Evolutionary conservation across 2,329 filamentous ascomycete species (phyloP).

Genomic region (Atkinsonella texensis): DNA sequence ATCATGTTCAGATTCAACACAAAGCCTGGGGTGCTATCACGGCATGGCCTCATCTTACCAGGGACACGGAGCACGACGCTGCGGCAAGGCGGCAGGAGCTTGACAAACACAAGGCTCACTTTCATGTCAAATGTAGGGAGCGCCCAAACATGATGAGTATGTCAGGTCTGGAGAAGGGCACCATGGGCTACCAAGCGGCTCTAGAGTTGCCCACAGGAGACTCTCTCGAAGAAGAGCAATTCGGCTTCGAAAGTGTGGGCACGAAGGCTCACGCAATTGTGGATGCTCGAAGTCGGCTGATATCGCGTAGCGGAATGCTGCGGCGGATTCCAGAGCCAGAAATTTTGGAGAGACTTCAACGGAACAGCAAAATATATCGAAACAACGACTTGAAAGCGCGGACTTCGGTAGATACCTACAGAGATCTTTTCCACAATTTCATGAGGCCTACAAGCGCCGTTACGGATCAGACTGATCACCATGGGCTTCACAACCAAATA

Average conservation of each 20-base stretch:
- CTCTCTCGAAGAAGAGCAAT: constrained; percentile 49
- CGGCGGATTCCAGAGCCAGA: constrained; percentile 44
- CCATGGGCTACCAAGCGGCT: constrained; percentile 56
- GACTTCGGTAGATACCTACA: constrained; percentile 46
- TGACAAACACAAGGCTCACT: constrained; percentile 40
- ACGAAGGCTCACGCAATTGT: constrained; percentile 41
- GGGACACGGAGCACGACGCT: constrained; percentile 34
- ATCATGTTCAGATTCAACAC: constrained; percentile 52
- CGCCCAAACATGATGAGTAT: constrained; percentile 61
- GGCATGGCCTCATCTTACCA: constrained; percentile 49
- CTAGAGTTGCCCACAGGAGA: constrained; percentile 55
- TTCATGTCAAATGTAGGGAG: constrained; percentile 47
- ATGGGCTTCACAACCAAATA: constrained; percentile 58
- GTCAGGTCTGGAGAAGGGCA: constrained; percentile 59
- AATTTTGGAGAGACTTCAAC: constrained; percentile 46
- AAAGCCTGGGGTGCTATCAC: constrained; percentile 51
- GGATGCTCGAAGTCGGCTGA: constrained; percentile 45
- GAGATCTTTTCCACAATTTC: constrained; percentile 48
- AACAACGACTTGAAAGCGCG: constrained; percentile 38
- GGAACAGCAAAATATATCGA: constrained; percentile 43
- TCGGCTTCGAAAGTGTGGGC: constrained; percentile 43
- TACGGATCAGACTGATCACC: constrained; percentile 45
- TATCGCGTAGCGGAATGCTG: constrained; percentile 40
- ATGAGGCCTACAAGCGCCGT: constrained; percentile 44
- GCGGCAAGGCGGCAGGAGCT: constrained; percentile 29